phyloP scores from a whole-genome alignment of 306 rosid genomes.

The Dalbergia oliveri region DNA sequence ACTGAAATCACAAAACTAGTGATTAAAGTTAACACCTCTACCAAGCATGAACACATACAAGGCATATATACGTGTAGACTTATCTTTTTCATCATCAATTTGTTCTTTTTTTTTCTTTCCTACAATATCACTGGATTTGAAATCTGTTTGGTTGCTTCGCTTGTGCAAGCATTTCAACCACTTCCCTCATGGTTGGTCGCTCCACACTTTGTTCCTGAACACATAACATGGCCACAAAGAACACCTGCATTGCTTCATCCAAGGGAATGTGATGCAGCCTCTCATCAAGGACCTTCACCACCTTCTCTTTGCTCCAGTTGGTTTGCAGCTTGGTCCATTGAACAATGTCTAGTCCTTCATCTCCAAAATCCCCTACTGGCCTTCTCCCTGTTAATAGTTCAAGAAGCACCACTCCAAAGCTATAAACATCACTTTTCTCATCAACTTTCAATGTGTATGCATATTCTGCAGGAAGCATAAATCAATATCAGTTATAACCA shows the following conservation, averaged over 20 bases:
- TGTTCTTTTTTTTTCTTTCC: neutral
- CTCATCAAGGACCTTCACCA: conserved; percentile 71
- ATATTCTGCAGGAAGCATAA: conserved; percentile 56
- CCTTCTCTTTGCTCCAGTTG: conserved; percentile 59
- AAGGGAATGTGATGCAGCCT: conserved; percentile 61
- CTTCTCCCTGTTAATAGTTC: conserved; percentile 79
- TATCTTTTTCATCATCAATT: neutral
- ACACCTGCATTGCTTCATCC: conserved; percentile 80
- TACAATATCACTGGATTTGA: conserved; percentile 54
- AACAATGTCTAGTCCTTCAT: conserved; percentile 89
- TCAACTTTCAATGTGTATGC: conserved; percentile 93
- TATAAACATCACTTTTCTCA: conserved; percentile 89
- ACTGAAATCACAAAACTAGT: conserved; percentile 32
- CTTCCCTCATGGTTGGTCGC: conserved; percentile 95
- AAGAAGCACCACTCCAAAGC: conserved; percentile 84
- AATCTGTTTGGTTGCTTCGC: conserved; percentile 75
- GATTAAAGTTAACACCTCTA: conserved; percentile 35
- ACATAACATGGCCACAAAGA: conserved; percentile 85
- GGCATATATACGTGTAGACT: conserved; percentile 9
- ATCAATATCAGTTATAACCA: too few relatives aligned
- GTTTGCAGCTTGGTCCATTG: conserved; percentile 86
- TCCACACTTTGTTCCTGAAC: conserved; percentile 89
- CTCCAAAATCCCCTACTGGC: conserved; percentile 87
- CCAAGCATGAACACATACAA: conserved; percentile 39
- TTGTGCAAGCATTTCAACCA: conserved; percentile 88